phyloP scores from a whole-genome alignment of 2,329 filamentous ascomycete genomes.

The Sporothrix sp. region DNA sequence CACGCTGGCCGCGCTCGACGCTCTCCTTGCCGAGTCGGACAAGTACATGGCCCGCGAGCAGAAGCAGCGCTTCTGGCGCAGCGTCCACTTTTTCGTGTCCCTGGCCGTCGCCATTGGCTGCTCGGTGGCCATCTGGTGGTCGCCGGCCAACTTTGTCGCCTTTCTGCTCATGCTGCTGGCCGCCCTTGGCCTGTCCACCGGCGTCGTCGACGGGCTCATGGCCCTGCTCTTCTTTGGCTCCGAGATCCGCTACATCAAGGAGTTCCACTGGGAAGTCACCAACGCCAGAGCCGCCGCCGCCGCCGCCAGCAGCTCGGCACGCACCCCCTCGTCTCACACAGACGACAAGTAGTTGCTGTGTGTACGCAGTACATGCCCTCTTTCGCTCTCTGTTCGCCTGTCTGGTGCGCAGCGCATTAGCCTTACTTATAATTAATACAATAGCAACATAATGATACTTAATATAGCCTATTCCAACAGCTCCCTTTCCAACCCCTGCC shows the following conservation, averaged over 20 bases:
- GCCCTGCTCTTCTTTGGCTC: conserved; percentile 77
- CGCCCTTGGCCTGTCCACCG: conserved; percentile 65
- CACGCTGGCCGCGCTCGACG: conserved; percentile 36
- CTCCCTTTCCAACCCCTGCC: background rate
- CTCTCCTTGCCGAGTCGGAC: conserved; percentile 61
- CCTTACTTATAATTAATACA: conserved; percentile 1
- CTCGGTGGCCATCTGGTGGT: conserved; percentile 79
- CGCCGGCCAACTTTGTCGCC: conserved; percentile 56
- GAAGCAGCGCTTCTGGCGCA: conserved; percentile 60
- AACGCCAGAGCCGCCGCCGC: conserved; percentile 48
- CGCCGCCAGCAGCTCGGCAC: conserved; percentile 22
- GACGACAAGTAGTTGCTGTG: background rate
- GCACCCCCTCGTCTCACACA: background rate
- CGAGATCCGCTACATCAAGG: conserved; percentile 71
- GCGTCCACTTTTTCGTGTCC: conserved; percentile 62
- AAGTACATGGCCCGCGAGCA: conserved; percentile 62
- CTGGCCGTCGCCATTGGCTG: conserved; percentile 61
- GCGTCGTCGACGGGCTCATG: conserved; percentile 75
- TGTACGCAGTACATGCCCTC: no score
- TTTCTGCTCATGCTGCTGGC: conserved; percentile 74
- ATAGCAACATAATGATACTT: conserved; percentile 7
- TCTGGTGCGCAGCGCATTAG: no score
- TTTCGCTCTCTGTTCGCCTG: no score
- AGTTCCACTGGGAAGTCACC: conserved; percentile 88
- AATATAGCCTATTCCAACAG: conserved; percentile 6